Percentiles rank a stretch among this genome's conserved stretches.
Conservation (phyloP, 2,329 filamentous ascomycete species). For the Venturia aucupariae region DNA sequence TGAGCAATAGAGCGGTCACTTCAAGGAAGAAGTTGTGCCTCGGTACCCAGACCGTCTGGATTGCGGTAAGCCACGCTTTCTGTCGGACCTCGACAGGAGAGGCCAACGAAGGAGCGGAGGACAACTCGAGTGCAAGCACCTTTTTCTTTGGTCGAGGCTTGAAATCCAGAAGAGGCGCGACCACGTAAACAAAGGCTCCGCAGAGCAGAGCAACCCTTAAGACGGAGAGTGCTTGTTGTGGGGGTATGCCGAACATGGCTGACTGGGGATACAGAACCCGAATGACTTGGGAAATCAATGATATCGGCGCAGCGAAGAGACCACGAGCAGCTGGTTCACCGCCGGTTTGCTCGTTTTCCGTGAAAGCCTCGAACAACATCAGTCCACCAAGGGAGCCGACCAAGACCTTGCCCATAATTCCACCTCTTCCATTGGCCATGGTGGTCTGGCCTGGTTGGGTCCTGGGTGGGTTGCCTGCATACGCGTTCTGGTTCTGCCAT, state of each 20-base stretch:
- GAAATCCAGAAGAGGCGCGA: constrained; percentile 47
- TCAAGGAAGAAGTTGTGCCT: constrained; percentile 80
- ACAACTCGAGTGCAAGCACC: constrained; percentile 32
- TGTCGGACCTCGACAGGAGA: constrained; percentile 78
- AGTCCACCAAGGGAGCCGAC: constrained; percentile 83
- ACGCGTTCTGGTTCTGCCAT: constrained; percentile 18
- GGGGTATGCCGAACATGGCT: constrained; percentile 11
- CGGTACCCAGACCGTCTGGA: constrained; percentile 88
- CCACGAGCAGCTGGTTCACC: constrained; percentile 31
- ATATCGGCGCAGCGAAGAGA: constrained; percentile 34
- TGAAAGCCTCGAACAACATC: constrained; percentile 80
- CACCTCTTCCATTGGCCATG: not conserved
- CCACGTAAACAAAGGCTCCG: constrained; percentile 46
- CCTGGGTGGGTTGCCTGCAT: not conserved
- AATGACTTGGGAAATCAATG: constrained; percentile 24
- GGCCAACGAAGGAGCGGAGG: constrained; percentile 58
- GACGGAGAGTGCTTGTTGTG: constrained; percentile 30
- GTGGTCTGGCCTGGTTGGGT: not conserved
- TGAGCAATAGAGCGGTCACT: constrained; percentile 67
- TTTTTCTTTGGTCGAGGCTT: constrained; percentile 45
- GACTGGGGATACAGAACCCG: constrained; percentile 13
- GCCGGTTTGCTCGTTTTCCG: constrained; percentile 52
- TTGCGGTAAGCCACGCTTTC: constrained; percentile 85
- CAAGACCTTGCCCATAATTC: constrained; percentile 64
- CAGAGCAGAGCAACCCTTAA: constrained; percentile 43